Base-by-base conservation (phyloP, 306 rosid species). In the Casuarina equisetifolia region DNA sequence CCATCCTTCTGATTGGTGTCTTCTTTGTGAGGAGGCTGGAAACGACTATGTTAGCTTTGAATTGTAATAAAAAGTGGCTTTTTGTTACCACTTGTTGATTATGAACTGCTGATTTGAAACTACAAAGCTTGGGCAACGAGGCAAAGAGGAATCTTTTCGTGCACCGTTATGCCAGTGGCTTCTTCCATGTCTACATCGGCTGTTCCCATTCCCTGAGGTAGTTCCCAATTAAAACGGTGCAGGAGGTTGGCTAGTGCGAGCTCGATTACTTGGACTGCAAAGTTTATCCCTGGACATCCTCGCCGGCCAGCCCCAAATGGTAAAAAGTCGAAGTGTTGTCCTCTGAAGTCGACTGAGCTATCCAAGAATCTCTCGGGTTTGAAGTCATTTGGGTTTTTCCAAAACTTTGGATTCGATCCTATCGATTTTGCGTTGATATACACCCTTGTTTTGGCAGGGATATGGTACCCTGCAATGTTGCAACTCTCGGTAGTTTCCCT, bases 221-320 rank as follows among this genome's bases (percentile, higher is more conserved):
- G 15, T 69, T 84, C 71, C 84, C 84, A 80, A 36, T 84, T 64
- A 58, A 84, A 80, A 9, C 50, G 45, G 59, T 77, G 66, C 1
- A 84, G 52, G 13, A 84, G 84, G 68, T 76, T 84, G 7, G 82
- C 84, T 9, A 84, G 70, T 7, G 72, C 53, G 50, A 80, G 74
- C 55, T 84, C 82, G 48, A 76, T 36, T 0, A 32, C 39, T 50
- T 12, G 32, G 25, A 46, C 20, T n/a, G 61, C 71, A 48, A 79
- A 53, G 32, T 42, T 17, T 2, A 80, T 57, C 10, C 68, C 77
- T 11, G 77, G 82, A 46, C 84, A 84, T 5, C 80, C 74, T 62
- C 82, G 76, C 16, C 82, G 69, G 6, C 87, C 80, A 12, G 51
- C 51, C 15, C 83, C 83, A 39, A 80, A 80, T 32, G 79, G 83